Percentiles rank a stretch among this genome's conserved stretches.
phyloP scores from a whole-genome alignment of 2,329 filamentous ascomycete genomes.

The Clarireedia paspali region DNA sequence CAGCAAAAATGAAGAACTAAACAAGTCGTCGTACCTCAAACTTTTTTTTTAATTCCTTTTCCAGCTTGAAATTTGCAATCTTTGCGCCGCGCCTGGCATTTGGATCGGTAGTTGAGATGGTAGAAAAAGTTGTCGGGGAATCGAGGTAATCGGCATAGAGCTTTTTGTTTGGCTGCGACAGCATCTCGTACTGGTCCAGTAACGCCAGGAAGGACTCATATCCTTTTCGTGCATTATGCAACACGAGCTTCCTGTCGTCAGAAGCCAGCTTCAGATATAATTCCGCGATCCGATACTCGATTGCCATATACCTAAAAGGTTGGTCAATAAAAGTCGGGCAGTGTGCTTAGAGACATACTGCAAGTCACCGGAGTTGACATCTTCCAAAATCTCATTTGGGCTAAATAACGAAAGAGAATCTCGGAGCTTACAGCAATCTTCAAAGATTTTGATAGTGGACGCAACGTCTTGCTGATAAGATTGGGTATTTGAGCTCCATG shows the following conservation, averaged over 20 bases:
- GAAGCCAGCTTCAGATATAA: constrained; percentile 61
- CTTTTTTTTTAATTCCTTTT: constrained; percentile 77
- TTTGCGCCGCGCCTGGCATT: constrained; percentile 71
- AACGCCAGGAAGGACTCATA: constrained; percentile 75
- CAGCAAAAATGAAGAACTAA: too few species aligned
- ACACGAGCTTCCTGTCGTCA: constrained; percentile 50
- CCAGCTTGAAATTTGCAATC: constrained; percentile 75
- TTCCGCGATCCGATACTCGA: constrained; percentile 73
- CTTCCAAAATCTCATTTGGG: constrained; percentile 80
- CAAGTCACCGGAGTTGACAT: constrained; percentile 75
- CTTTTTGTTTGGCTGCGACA: constrained; percentile 56
- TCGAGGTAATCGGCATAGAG: constrained; percentile 69
- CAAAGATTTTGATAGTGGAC: constrained; percentile 61
- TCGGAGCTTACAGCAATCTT: constrained; percentile 63
- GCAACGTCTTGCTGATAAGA: constrained; percentile 61
- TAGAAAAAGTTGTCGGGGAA: constrained; percentile 63
- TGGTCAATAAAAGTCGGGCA: not conserved
- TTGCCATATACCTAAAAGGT: constrained; percentile 55
- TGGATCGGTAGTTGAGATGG: constrained; percentile 57
- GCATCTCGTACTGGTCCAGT: constrained; percentile 70
- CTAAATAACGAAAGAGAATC: constrained; percentile 76
- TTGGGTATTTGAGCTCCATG: constrained; percentile 57
- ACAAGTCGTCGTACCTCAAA: constrained; percentile 50
- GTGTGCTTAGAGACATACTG: constrained; percentile 43
- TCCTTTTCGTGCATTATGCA: constrained; percentile 56